A percentile compares a stretch with the other conserved stretches of the same genome.
phyloP scores from a whole-genome alignment of 305 asterid species.

The Fraxinus platypoda region DNA sequence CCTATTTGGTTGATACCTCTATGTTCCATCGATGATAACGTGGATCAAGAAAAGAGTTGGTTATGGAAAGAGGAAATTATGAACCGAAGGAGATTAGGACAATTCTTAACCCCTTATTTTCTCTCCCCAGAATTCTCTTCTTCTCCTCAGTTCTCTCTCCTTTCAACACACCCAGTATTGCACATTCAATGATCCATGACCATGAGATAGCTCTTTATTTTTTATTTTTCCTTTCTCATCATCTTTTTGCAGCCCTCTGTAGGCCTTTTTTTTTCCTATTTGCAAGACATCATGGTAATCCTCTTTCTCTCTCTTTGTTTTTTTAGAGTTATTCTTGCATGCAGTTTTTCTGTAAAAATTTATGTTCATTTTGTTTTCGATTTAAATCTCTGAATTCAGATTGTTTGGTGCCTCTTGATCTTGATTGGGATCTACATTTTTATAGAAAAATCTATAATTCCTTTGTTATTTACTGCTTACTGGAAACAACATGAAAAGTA shows the following conservation, averaged over 20 bases:
- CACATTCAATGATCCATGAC: not conserved
- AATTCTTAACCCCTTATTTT: constrained; percentile 33
- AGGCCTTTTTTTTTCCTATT: not conserved
- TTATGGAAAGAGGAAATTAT: constrained; percentile 15
- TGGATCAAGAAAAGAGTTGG: constrained; percentile 9
- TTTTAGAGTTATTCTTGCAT: not conserved
- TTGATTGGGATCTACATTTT: not conserved
- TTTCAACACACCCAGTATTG: not conserved
- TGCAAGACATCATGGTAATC: constrained; percentile 20
- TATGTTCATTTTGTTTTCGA: not conserved
- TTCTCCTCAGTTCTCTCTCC: constrained; percentile 24
- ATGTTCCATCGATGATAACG: not conserved
- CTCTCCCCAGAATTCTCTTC: constrained; percentile 21
- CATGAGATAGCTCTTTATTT: too few relatives aligned
- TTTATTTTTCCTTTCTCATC: too few relatives aligned
- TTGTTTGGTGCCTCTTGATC: not conserved
- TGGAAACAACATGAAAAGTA: not conserved
- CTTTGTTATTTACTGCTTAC: not conserved
- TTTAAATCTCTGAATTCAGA: not conserved
- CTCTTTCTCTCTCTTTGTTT: not conserved
- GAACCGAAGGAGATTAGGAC: constrained; percentile 7
- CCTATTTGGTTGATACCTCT: not conserved
- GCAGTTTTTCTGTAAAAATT: not conserved
- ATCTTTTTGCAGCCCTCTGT: too few relatives aligned
- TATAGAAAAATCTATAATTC: not conserved